A percentile compares a stretch with the other conserved stretches of the same genome.
phyloP scores from a whole-genome alignment of 2,329 filamentous ascomycete species.

The Ceratocystis harringtonii region DNA sequence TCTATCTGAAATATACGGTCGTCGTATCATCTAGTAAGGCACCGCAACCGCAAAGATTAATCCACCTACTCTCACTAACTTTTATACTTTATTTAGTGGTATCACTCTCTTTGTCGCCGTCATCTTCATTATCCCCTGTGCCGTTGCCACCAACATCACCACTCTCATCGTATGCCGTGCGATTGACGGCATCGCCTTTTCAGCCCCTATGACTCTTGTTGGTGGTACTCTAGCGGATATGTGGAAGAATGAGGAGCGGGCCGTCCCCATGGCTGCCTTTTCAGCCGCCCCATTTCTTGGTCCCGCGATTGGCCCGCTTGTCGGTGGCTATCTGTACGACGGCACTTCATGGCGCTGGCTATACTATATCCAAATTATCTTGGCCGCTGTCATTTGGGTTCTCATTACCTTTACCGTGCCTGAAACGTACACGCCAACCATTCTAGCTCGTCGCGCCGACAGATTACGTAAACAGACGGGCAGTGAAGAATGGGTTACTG shows the following conservation, averaged over 20 bases:
- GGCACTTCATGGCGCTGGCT: conserved; percentile 65
- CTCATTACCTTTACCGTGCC: conserved; percentile 78
- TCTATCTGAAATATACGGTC: conserved; percentile 58
- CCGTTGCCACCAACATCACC: conserved; percentile 57
- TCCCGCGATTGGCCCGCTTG: conserved; percentile 60
- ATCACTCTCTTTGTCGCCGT: conserved; percentile 55
- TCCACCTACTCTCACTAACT: neutral
- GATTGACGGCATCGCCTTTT: conserved; percentile 73
- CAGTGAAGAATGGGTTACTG: conserved; percentile 54
- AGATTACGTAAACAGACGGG: conserved; percentile 57
- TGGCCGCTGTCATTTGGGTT: conserved; percentile 53
- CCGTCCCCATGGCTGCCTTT: conserved; percentile 77
- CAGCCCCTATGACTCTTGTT: conserved; percentile 72
- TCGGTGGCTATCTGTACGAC: conserved; percentile 62
- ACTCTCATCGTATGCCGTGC: conserved; percentile 62
- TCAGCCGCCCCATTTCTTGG: conserved; percentile 71
- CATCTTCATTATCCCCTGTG: conserved; percentile 67
- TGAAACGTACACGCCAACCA: conserved; percentile 72
- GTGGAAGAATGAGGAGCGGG: conserved; percentile 72
- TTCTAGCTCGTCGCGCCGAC: conserved; percentile 54
- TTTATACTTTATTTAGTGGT: conserved; percentile 24
- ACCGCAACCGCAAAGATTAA: neutral
- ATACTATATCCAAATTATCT: conserved; percentile 75
- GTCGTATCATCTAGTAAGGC: conserved; percentile 51
- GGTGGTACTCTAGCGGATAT: conserved; percentile 70